phyloP scores from a whole-genome alignment of 2,329 filamentous ascomycete genomes.

The Fusarium nygamai region DNA sequence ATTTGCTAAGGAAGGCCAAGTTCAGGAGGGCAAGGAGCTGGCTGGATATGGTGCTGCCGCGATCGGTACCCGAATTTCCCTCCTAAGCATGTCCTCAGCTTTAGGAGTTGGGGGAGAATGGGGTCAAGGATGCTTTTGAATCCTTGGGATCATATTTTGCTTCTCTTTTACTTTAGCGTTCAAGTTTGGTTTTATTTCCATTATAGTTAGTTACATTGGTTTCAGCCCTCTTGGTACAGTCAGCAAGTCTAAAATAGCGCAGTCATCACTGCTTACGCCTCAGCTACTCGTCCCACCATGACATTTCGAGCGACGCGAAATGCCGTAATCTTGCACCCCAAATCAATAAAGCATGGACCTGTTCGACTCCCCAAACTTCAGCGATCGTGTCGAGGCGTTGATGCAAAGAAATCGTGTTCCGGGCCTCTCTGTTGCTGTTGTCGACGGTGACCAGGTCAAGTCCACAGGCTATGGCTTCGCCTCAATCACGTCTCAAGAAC shows the following conservation, averaged over 20 bases:
- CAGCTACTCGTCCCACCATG: not conserved
- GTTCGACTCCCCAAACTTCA: not conserved
- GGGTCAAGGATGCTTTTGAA: not conserved
- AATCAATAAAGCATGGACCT: not conserved
- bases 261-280: not conserved
- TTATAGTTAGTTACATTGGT: not conserved
- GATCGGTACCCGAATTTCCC: not conserved
- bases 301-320: not conserved
- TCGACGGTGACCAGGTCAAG: not conserved
- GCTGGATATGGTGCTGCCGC: not conserved
- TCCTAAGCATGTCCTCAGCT: too few relatives aligned
- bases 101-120: not conserved
- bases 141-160: not conserved
- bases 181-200: not conserved
- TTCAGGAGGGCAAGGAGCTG: too few relatives aligned
- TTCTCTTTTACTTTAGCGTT: not conserved
- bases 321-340: rapidly evolving
- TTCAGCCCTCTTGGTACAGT: not conserved
- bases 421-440: not conserved
- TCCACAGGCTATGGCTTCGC: slow-evolving; percentile 1
- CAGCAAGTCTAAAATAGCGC: not conserved
- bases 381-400: not conserved
- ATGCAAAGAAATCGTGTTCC: not conserved
- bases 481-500: not conserved
- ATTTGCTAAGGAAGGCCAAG: too few relatives aligned